Conservation (phyloP, 257 asterid genomes). For the Capsicum pubescens region DNA sequence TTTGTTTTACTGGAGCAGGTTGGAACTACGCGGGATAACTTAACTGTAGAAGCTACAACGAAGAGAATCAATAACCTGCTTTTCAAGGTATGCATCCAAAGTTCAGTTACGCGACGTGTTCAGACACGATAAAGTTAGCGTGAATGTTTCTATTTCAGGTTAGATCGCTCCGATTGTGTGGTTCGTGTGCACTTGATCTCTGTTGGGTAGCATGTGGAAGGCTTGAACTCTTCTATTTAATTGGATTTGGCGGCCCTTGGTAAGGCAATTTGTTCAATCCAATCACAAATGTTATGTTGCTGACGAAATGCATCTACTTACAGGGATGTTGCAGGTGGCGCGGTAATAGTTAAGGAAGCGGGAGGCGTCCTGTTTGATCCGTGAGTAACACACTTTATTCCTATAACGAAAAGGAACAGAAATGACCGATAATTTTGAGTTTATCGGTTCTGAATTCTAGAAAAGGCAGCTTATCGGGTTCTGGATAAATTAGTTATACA, state of each 20-base stretch:
- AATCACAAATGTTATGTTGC: neutral
- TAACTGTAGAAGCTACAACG: conserved; percentile 64
- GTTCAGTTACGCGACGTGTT: neutral
- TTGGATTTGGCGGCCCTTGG: conserved; percentile 90
- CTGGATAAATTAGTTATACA: too few relatives aligned
- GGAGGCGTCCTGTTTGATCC: conserved; percentile 89
- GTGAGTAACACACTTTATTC: conserved; percentile 45
- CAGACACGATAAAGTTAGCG: neutral
- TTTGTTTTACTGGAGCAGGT: conserved; percentile 48
- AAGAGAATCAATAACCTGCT: conserved; percentile 72
- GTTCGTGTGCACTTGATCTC: conserved; percentile 87
- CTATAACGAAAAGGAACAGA: neutral
- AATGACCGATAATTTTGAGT: neutral
- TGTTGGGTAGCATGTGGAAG: conserved; percentile 91
- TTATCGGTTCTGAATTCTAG: neutral
- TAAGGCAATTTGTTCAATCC: conserved; percentile 28
- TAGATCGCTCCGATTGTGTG: conserved; percentile 83
- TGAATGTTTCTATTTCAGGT: conserved; percentile 52
- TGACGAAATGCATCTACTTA: conserved; percentile 27
- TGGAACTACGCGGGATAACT: conserved; percentile 71
- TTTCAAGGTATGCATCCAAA: conserved; percentile 55
- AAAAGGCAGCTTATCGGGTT: too few relatives aligned
- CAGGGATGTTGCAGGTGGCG: conserved; percentile 94
- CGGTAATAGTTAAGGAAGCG: conserved; percentile 77
- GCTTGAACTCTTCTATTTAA: conserved; percentile 78